Conservation (phyloP, 495 filamentous ascomycete species). For the Aspergillus indologenus region DNA sequence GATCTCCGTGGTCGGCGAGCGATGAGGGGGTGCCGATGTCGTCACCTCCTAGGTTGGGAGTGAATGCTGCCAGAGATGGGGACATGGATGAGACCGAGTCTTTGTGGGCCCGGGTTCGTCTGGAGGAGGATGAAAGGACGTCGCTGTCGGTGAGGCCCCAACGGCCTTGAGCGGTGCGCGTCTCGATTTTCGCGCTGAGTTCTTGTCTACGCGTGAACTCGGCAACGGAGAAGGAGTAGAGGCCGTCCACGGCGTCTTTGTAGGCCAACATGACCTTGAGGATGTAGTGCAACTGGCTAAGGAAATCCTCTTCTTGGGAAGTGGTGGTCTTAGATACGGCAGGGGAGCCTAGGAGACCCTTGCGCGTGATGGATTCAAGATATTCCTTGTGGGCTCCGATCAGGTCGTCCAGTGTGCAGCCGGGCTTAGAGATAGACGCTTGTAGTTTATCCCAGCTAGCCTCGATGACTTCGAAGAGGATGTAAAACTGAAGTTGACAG, state of each 20-base stretch:
- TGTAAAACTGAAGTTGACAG: slow-evolving; percentile 96
- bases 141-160: slow-evolving; percentile 65
- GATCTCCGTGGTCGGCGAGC: slow-evolving; percentile 24
- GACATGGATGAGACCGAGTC: slow-evolving; percentile 23
- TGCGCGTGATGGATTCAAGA: slow-evolving; percentile 90
- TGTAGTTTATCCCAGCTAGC: slow-evolving; percentile 87
- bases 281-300: slow-evolving; percentile 85
- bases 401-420: slow-evolving; percentile 89
- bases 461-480: slow-evolving; percentile 98
- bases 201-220: slow-evolving; percentile 93
- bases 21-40: slow-evolving; percentile 34
- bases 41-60: slow-evolving; percentile 31
- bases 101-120: slow-evolving; percentile 24
- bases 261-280: slow-evolving; percentile 93
- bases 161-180: slow-evolving; percentile 55
- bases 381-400: slow-evolving; percentile 90
- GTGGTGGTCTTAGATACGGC: slow-evolving; percentile 34
- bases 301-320: slow-evolving; percentile 76
- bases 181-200: slow-evolving; percentile 66
- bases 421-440: slow-evolving; percentile 71
- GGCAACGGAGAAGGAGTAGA: slow-evolving; percentile 89
- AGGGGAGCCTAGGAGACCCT: slow-evolving; percentile 80
- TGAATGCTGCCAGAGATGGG: slow-evolving; percentile 24
- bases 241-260: slow-evolving; percentile 87
- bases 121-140: slow-evolving; percentile 23